Conservation (phyloP, 2,329 filamentous ascomycete species). For the Scytalidium lignicola region DNA sequence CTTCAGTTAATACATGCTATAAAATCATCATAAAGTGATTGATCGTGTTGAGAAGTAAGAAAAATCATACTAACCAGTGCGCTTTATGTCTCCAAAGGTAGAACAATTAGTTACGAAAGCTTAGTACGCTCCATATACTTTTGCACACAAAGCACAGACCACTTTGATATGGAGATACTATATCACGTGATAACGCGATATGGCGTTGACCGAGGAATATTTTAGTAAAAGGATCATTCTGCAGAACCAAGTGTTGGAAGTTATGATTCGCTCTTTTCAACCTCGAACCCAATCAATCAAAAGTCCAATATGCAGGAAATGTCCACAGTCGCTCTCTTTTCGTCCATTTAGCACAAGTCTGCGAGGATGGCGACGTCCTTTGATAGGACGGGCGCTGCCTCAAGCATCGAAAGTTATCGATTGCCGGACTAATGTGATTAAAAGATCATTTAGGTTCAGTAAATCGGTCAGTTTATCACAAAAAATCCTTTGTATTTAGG, state of each 20-base stretch:
- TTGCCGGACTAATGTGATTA: neutral
- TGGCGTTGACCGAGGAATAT: neutral
- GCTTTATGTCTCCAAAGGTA: neutral
- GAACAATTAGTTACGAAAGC: too few relatives aligned
- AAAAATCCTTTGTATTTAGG: neutral
- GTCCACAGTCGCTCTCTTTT: constrained; percentile 5
- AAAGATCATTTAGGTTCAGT: neutral
- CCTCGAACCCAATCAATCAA: constrained; percentile 6
- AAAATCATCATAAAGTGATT: neutral
- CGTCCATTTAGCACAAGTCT: neutral
- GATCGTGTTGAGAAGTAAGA: neutral
- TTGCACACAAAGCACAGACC: too few relatives aligned
- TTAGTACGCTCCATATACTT: too few relatives aligned
- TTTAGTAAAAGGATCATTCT: neutral
- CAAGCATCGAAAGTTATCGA: neutral
- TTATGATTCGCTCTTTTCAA: constrained; percentile 18
- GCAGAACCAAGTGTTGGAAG: neutral
- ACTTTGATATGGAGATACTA: too few relatives aligned
- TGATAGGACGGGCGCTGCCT: neutral
- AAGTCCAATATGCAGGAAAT: constrained; percentile 21
- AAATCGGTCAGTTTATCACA: neutral
- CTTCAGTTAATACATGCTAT: neutral
- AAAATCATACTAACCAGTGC: neutral
- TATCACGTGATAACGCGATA: neutral
- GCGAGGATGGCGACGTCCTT: neutral